Evolutionary conservation across 352 stramenopile genomes (phyloP).

Genomic region (Paralagenidium karlingii): DNA sequence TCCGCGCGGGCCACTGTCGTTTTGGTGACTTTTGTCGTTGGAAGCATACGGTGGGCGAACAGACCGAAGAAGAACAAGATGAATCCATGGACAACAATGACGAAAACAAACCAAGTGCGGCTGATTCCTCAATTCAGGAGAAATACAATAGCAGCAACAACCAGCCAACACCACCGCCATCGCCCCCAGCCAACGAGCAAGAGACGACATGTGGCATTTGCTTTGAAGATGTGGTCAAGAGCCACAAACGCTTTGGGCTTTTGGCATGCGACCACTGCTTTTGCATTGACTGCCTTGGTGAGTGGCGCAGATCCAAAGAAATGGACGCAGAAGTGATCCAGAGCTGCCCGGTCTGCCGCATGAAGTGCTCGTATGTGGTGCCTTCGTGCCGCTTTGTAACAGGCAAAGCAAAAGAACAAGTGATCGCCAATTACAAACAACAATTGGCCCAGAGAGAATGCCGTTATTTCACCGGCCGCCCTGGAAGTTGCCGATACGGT

Average conservation of each 20-base stretch:
- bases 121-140: not conserved
- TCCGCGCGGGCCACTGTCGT: constrained; percentile 61
- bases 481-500: constrained; percentile 61
- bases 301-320: constrained; percentile 61
- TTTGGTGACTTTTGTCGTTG: constrained; percentile 55
- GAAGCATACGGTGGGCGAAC: constrained; percentile 20
- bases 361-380: constrained; percentile 68
- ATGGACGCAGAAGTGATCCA: constrained; percentile 59
- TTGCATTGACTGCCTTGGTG: constrained; percentile 57
- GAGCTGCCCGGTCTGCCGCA: constrained; percentile 44
- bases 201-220: constrained; percentile 70
- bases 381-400: constrained; percentile 64
- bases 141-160: constrained; percentile 1
- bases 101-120: not conserved
- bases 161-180: not conserved
- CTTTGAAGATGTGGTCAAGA: constrained; percentile 71
- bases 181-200: constrained; percentile 12
- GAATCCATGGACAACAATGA: constrained; percentile 2
- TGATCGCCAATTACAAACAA: constrained; percentile 58
- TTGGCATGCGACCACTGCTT: constrained; percentile 67
- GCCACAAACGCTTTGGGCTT: constrained; percentile 67
- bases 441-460: constrained; percentile 62
- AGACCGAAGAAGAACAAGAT: no score
- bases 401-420: constrained; percentile 33
- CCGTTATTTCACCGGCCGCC: constrained; percentile 64